Percentiles rank a stretch among this genome's conserved stretches.
Evolutionary conservation across 345 rosid genomes (phyloP).

Genomic region (thale cress (Arabidopsis thaliana)): TAIR10.1 NC_003071.7:15940001-15940500

Average conservation of each 20-base stretch:
- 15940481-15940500: no score
- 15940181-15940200: constrained; percentile 10
- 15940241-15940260: constrained; percentile 45
- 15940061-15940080: constrained; percentile 16
- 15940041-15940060: background rate
- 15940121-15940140: constrained; percentile 39
- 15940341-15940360: constrained; percentile 24
- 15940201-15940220: constrained; percentile 48
- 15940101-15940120: constrained; percentile 19
- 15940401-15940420: constrained; percentile 33
- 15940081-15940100: constrained; percentile 21
- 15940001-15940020: background rate
- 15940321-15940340: constrained; percentile 42
- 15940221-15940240: constrained; percentile 51
- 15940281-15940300: constrained; percentile 47
- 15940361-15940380: background rate
- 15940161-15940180: background rate
- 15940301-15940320: constrained; percentile 42
- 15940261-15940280: constrained; percentile 44
- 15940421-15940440: constrained; percentile 19
- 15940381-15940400: constrained; percentile 13
- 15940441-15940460: constrained; percentile 14
- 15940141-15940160: constrained; percentile 24
- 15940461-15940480: background rate
- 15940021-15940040: background rate